These are phyloP conservation scores for Hypoxylon sp. DNA, from an alignment of 2,329 filamentous ascomycete genomes.

Conservation along the genomic window DNA sequence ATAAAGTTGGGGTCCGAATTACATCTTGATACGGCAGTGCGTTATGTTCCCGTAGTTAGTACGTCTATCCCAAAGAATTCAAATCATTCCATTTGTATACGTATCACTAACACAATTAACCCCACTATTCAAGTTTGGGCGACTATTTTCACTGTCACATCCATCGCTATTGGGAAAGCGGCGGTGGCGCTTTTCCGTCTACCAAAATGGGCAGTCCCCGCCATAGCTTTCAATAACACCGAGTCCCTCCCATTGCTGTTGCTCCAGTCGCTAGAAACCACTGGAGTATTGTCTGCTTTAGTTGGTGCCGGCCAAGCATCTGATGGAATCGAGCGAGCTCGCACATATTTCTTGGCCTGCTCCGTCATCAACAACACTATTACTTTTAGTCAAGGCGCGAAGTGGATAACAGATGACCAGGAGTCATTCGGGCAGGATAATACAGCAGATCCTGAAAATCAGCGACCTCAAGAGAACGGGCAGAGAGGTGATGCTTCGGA, in stretches of 20 bases:
- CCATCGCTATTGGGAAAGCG: slow-evolving; percentile 46
- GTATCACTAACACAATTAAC: slow-evolving; percentile 17
- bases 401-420: slow-evolving; percentile 46
- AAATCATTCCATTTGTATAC: neutral
- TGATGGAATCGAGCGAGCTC: slow-evolving; percentile 65
- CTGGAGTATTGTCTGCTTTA: slow-evolving; percentile 64
- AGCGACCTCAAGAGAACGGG: slow-evolving; percentile 15
- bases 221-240: slow-evolving; percentile 54
- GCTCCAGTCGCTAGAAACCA: slow-evolving; percentile 62
- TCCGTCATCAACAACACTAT: slow-evolving; percentile 69
- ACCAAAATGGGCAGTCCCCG: slow-evolving; percentile 50
- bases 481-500: slow-evolving; percentile 3
- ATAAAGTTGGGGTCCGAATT: slow-evolving; percentile 52
- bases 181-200: slow-evolving; percentile 45
- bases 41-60: slow-evolving; percentile 50
- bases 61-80: slow-evolving; percentile 15
- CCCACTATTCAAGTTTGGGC: slow-evolving; percentile 48
- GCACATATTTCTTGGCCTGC: slow-evolving; percentile 72
- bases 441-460: slow-evolving; percentile 32
- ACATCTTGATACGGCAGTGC: slow-evolving; percentile 39
- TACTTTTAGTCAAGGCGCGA: slow-evolving; percentile 68
- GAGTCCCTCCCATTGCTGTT: slow-evolving; percentile 53
- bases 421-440: slow-evolving; percentile 47
- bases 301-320: slow-evolving; percentile 58
- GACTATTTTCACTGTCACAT: slow-evolving; percentile 48